Evolutionary conservation across 139 green algal species (phyloP), one percentile per base, ranked within the genome.

Genomic region (Chlorella sp.): DNA sequence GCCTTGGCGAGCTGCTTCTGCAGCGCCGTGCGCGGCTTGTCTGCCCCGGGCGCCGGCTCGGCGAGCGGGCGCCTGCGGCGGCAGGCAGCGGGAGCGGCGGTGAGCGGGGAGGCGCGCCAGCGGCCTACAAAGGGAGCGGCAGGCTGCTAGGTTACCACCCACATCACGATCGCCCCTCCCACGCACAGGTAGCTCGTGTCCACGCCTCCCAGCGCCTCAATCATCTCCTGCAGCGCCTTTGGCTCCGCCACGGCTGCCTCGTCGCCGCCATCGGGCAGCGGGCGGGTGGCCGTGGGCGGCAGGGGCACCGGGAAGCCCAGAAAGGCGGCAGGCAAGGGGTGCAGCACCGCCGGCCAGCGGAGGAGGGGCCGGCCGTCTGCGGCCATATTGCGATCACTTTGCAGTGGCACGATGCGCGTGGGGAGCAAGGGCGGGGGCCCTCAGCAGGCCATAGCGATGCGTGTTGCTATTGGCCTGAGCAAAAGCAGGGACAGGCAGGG

Each of bases 121-220:
- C 9, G 51, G 24, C 51, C 51, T 60, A 60, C 2, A 16, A 16
- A 11, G 9, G 9, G 51, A 2, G 13, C 14, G 13, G 9, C 51
- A 24, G 51, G 11, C 13, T 16, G 9, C 51, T 24, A 60, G 51
- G 51, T 60, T 24, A 16, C 2, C 14, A 11, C 46, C 51, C 51
- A 60, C 51, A 20, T 2, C 67, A 73, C 11, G 67, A 44, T 41
- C 67, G 26, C 67, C 60, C 17, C 4, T 58, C 32, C 38, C 14
- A 69, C 81, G 73, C 40, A 85, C 81, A 85, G 51, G 38, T 79
- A 72, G 81, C 51, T 34, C 5, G 79, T 40, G 26, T 85, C 81
- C 69, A 85, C 81, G 16, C n/a, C n/a, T 2, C 56, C 17, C 48
- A 85, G 51, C 7, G 54, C 38, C 36, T 30, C 56, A 51, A 80